Evolutionary conservation across 108 stramenopile species (phyloP).

Genomic region (Nannochloropsis granulata): DNA sequence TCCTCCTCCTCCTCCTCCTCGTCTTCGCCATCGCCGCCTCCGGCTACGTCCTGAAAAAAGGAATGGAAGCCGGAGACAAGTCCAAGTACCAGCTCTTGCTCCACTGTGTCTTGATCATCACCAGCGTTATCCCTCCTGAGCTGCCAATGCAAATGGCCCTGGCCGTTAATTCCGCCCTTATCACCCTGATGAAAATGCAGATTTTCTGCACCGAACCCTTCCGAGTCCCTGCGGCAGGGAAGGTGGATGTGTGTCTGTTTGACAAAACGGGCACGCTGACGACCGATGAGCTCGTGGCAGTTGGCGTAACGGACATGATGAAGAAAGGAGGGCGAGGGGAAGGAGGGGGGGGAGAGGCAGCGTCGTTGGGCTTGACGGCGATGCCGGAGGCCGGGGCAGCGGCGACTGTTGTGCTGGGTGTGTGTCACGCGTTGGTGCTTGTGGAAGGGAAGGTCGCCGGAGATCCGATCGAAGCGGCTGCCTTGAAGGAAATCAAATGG

Average conservation of each 20-base stretch:
- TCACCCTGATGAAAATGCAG: conserved; percentile 88
- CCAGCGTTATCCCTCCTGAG: conserved; percentile 87
- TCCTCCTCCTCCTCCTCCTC: conserved; percentile 71
- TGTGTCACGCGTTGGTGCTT: conserved; percentile 68
- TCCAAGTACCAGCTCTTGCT: conserved; percentile 77
- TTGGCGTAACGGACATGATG: conserved; percentile 53
- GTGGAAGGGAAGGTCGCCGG: conserved; percentile 47
- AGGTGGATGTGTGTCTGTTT: conserved; percentile 81
- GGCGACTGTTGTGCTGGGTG: conserved; percentile 55
- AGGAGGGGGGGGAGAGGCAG: conserved; percentile 42
- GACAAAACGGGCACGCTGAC: conserved; percentile 96
- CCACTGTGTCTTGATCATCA: conserved; percentile 87
- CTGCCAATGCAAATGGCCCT: conserved; percentile 95
- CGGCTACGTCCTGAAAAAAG: conserved; percentile 77
- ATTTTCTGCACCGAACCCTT: conserved; percentile 90
- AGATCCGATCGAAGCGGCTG: conserved; percentile 84
- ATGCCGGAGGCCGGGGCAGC: conserved; percentile 24
- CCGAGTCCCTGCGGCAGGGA: conserved; percentile 86
- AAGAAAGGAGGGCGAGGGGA: neutral
- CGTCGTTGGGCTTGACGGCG: conserved; percentile 61
- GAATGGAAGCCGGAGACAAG: conserved; percentile 62
- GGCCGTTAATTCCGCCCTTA: conserved; percentile 84
- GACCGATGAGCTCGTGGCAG: conserved; percentile 88
- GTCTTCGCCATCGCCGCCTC: conserved; percentile 81
- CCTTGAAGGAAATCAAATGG: conserved; percentile 60